phyloP scores from a whole-genome alignment of 2,329 filamentous ascomycete genomes.

The Bipolaris cookei region DNA sequence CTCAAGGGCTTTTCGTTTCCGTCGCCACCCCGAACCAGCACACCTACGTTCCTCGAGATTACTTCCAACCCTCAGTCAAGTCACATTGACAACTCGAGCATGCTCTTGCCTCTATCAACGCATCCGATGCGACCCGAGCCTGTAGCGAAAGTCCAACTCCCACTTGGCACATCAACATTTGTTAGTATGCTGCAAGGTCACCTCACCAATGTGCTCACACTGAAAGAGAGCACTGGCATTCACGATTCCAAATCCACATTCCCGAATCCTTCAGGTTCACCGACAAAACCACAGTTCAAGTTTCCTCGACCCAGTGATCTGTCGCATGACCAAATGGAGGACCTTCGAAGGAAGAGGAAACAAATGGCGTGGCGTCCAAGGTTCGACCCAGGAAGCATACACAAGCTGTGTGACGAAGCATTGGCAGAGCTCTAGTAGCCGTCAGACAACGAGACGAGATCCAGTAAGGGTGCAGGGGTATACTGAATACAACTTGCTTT shows the following conservation, averaged over 20 bases:
- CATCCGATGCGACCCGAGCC: background rate
- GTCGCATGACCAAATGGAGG: slow-evolving; percentile 20
- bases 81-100: background rate
- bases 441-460: background rate
- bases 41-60: background rate
- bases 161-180: slow-evolving; percentile 36
- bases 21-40: slow-evolving; percentile 3
- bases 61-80: background rate
- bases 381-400: slow-evolving; percentile 39
- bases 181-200: slow-evolving; percentile 37
- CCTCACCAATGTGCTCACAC: slow-evolving; percentile 31
- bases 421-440: slow-evolving; percentile 33
- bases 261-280: slow-evolving; percentile 24
- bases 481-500: background rate
- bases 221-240: slow-evolving; percentile 25
- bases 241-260: slow-evolving; percentile 23
- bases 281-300: slow-evolving; percentile 12
- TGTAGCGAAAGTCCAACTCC: slow-evolving; percentile 20
- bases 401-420: slow-evolving; percentile 37
- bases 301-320: slow-evolving; percentile 12
- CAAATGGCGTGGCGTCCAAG: slow-evolving; percentile 32
- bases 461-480: background rate
- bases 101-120: slow-evolving; percentile 6
- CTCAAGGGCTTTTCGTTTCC: slow-evolving; percentile 10
- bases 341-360: slow-evolving; percentile 23